phyloP scores from a whole-genome alignment of 768 basidiomycete genomes.

The Auriscalpium orientale region DNA sequence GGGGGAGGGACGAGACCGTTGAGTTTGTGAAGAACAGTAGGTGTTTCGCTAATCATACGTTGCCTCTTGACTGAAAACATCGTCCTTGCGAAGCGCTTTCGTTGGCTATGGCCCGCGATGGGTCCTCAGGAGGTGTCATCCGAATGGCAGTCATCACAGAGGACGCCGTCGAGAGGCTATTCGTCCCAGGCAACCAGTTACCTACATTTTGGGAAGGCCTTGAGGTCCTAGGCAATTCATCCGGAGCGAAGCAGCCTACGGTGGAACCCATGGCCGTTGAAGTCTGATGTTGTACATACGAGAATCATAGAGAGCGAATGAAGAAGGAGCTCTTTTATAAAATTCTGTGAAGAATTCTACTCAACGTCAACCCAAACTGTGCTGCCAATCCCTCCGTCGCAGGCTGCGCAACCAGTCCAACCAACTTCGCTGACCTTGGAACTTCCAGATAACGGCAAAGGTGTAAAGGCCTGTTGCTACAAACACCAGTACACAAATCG shows the following conservation, averaged over 20 bases:
- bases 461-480: constrained; percentile 38
- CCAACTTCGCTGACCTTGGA: neutral
- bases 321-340: no score
- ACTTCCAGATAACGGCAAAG: constrained; percentile 45
- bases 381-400: neutral
- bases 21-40: constrained; percentile 94
- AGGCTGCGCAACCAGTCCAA: neutral
- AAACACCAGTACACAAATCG: constrained; percentile 30
- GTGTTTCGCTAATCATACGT: constrained; percentile 23
- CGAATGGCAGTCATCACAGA: constrained; percentile 97
- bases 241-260: constrained; percentile 16
- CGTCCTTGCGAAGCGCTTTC: constrained; percentile 56
- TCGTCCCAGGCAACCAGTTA: constrained; percentile 85
- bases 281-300: constrained; percentile 13
- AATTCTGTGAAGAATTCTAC: no score
- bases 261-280: constrained; percentile 41
- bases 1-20: constrained; percentile 84
- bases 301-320: constrained; percentile 3
- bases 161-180: constrained; percentile 84
- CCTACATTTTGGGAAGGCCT: constrained; percentile 87
- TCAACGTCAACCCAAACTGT: neutral
- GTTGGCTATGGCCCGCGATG: constrained; percentile 95
- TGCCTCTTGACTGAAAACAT: neutral
- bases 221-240: constrained; percentile 49
- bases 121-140: constrained; percentile 95